Evolutionary conservation across 176 grass and related monocot species (phyloP).

Genomic region (Avena atlantica): DNA sequence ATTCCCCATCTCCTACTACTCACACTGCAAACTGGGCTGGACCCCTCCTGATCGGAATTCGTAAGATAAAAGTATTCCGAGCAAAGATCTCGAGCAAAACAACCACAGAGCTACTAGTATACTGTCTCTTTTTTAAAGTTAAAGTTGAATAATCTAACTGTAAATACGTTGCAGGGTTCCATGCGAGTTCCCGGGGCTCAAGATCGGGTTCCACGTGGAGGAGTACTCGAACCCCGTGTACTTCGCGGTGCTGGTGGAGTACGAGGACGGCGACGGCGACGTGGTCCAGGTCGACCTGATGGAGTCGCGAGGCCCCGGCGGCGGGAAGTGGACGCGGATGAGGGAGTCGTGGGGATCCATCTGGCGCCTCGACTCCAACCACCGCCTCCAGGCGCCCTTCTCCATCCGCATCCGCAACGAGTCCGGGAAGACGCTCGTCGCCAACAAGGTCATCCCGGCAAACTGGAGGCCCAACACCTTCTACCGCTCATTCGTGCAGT

Average conservation of each 20-base stretch:
- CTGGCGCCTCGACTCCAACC: constrained; percentile 72
- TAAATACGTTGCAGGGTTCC: constrained; percentile 57
- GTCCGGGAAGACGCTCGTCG: constrained; percentile 76
- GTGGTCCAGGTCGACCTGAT: constrained; percentile 81
- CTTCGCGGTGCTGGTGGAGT: constrained; percentile 79
- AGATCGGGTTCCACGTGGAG: constrained; percentile 86
- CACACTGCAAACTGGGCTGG: background rate
- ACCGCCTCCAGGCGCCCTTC: constrained; percentile 68
- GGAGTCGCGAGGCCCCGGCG: constrained; percentile 44
- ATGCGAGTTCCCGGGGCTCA: constrained; percentile 79
- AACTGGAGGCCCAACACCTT: constrained; percentile 77
- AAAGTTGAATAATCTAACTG: no score
- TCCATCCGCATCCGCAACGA: constrained; percentile 80
- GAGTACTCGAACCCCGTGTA: constrained; percentile 76
- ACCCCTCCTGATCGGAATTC: background rate
- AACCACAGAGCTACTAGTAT: background rate
- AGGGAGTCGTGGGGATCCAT: constrained; percentile 75
- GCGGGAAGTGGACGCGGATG: constrained; percentile 67
- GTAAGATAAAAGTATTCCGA: background rate
- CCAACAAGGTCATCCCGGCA: constrained; percentile 65
- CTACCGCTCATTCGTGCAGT: constrained; percentile 90
- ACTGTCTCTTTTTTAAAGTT: no score
- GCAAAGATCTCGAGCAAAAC: background rate
- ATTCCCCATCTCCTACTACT: background rate
- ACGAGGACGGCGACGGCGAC: constrained; percentile 95